Percentiles rank a stretch among this genome's conserved stretches.
These are phyloP conservation scores for Xerocomus spinulosus DNA, from an alignment of 768 basidiomycete species.

Conservation along the genomic window DNA sequence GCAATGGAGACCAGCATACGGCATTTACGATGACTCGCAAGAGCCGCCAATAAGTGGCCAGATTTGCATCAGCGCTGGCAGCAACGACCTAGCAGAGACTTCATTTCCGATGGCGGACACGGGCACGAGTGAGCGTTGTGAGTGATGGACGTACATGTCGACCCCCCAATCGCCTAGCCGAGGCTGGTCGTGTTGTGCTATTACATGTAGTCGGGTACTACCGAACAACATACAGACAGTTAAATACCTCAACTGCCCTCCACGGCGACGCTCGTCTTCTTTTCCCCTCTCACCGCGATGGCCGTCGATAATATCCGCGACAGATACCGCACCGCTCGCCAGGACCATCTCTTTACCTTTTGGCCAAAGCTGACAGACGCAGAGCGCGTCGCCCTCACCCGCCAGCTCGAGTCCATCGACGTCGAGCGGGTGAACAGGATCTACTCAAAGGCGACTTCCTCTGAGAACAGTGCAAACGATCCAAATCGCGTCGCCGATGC, in stretches of 20 bases:
- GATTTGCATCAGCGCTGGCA: no score
- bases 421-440: constrained; percentile 90
- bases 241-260: constrained; percentile 12
- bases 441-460: constrained; percentile 67
- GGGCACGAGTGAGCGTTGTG: no score
- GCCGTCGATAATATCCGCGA: constrained; percentile 51
- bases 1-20: neutral
- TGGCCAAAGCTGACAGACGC: constrained; percentile 64
- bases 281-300: constrained; percentile 33
- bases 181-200: constrained; percentile 5
- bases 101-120: no score
- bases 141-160: no score
- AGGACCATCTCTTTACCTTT: constrained; percentile 87
- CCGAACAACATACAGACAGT: constrained; percentile 7
- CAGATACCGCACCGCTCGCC: constrained; percentile 74
- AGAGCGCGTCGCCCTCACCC: constrained; percentile 59
- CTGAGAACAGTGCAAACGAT: constrained; percentile 51
- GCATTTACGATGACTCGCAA: no score
- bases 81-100: no score
- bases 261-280: no score
- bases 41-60: no score
- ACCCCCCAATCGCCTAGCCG: no score
- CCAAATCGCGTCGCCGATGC: constrained; percentile 39
- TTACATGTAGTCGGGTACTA: constrained; percentile 16
- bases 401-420: constrained; percentile 77